Evolutionary conservation across 2,329 filamentous ascomycete species (phyloP).

Genomic region (Clonostachys rosea): DNA sequence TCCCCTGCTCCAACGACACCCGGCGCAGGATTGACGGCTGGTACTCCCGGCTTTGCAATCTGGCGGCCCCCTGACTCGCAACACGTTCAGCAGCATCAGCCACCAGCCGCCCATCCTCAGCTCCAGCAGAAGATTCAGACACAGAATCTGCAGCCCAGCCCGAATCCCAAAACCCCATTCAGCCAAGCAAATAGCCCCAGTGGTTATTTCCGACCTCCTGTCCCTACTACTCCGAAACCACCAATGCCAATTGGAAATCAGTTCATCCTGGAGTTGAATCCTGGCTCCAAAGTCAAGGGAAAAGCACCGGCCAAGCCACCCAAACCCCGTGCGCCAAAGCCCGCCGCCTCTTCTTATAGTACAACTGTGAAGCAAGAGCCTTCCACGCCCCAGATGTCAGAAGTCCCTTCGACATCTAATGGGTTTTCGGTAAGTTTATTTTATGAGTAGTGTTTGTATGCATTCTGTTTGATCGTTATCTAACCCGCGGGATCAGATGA

Average conservation of each 20-base stretch:
- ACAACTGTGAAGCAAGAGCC: conserved; percentile 3
- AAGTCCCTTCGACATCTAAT: background rate
- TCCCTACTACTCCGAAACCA: conserved; percentile 31
- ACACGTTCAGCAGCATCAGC: conserved; percentile 7
- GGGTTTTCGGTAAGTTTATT: background rate
- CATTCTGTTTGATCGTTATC: background rate
- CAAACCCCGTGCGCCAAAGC: conserved; percentile 13
- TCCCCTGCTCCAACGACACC: conserved; percentile 3
- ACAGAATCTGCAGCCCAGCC: conserved; percentile 1
- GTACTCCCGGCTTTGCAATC: conserved; percentile 27
- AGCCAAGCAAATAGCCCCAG: conserved; percentile 6
- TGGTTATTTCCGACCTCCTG: conserved; percentile 28
- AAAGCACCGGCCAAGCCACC: conserved; percentile 26
- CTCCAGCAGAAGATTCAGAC: conserved; percentile 2
- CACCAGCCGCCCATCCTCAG: conserved; percentile 1
- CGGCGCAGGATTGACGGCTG: background rate
- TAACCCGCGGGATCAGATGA: background rate
- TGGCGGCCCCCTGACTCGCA: conserved; percentile 25
- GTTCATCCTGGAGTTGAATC: conserved; percentile 28
- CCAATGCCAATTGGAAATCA: conserved; percentile 24
- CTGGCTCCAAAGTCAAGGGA: conserved; percentile 20
- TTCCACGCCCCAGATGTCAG: background rate
- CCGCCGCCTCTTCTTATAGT: background rate
- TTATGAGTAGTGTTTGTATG: background rate
- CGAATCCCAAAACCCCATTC: background rate